Evolutionary conservation across 768 basidiomycete species (phyloP), one percentile per base, ranked within the genome.

Genomic region (Sporobolomyces pararoseus): DNA sequence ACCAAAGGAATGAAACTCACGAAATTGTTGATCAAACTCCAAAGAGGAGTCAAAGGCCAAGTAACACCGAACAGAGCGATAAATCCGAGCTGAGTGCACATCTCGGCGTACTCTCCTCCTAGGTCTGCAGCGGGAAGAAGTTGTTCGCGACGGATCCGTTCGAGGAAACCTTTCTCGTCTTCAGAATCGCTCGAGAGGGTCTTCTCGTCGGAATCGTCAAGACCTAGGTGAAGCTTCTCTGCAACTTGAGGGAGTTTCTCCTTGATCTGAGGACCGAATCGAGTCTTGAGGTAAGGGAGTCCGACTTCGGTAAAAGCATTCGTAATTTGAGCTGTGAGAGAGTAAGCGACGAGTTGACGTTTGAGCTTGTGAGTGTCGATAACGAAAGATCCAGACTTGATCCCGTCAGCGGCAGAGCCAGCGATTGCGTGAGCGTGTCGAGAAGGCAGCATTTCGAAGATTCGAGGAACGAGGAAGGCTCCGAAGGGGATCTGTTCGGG

Each of bases 321-420:
- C 75, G 91, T 79, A 35, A 86, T 85, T 80, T 97, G 94, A 42
- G n/a, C 69, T 7, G 78, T 79, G 13, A 78, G 67, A 27, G 86
- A 87, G 77, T 87, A 91, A 21, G 94, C 93, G 76, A 96, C 94
- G 85, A 97, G 89, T 82, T 98, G 91, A 49, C 89, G 88, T 78
- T 88, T 85, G 63, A 98, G 81, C 65, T 95, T 74, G n/a, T 79
- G 78, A 39, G 80, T 42, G 64, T 79, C 77, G 72, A 79, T 83
- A 54, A 82, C 82, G 12, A 88, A 85, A 68, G 86, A 86, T 23
- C 89, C 79, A 77, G 87, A 88, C 70, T 82, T 80, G 53, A 84
- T 82, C 39, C 84, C 10, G 23, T 46, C 7, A 7, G 34, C 23
- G 19, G 58, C 65, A 14, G 75, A 37, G 16, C 42, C 49, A 6